phyloP scores from a whole-genome alignment of 2,329 filamentous ascomycete species.

The Aspergillus sp. region DNA sequence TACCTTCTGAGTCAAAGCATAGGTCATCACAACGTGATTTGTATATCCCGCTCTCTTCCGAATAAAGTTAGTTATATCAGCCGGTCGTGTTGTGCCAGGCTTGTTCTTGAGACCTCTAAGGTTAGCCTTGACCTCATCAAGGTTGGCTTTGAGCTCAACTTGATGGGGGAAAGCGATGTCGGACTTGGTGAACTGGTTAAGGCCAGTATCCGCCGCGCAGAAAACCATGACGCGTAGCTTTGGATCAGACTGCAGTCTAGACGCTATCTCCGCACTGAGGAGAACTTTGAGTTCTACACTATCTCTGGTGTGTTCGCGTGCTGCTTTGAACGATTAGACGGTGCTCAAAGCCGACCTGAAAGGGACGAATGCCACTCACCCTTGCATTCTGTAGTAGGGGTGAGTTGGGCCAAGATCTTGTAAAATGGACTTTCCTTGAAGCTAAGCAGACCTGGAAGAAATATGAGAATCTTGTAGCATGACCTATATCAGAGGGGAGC shows the following conservation, averaged over 20 bases:
- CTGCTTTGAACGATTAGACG: slow-evolving; percentile 53
- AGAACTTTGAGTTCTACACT: slow-evolving; percentile 63
- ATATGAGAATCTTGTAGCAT: slow-evolving; percentile 23
- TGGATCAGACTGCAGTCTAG: slow-evolving; percentile 64
- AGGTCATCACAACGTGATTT: slow-evolving; percentile 84
- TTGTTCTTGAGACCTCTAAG: slow-evolving; percentile 94
- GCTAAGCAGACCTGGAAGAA: slow-evolving; percentile 52
- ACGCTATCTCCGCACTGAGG: slow-evolving; percentile 58
- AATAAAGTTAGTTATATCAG: slow-evolving; percentile 81
- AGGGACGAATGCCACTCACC: slow-evolving; percentile 52
- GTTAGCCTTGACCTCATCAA: slow-evolving; percentile 88
- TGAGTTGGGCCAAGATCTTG: slow-evolving; percentile 67
- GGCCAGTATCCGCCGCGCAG: slow-evolving; percentile 68
- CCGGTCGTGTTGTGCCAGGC: slow-evolving; percentile 89
- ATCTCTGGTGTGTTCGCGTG: slow-evolving; percentile 63
- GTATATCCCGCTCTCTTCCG: slow-evolving; percentile 69
- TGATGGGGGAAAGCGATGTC: slow-evolving; percentile 91
- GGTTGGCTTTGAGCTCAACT: slow-evolving; percentile 89
- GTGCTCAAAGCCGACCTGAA: slow-evolving; percentile 23
- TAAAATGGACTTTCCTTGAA: slow-evolving; percentile 89
- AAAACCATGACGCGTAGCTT: slow-evolving; percentile 79
- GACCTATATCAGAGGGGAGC: slow-evolving; percentile 9
- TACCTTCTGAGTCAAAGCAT: slow-evolving; percentile 88
- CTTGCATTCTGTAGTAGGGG: slow-evolving; percentile 70
- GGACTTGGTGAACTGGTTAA: slow-evolving; percentile 59